Evolutionary conservation across 176 grass and related monocot species (phyloP), one percentile per base, ranked within the genome.

Genomic region (Dendrocalamus sinicus): DNA sequence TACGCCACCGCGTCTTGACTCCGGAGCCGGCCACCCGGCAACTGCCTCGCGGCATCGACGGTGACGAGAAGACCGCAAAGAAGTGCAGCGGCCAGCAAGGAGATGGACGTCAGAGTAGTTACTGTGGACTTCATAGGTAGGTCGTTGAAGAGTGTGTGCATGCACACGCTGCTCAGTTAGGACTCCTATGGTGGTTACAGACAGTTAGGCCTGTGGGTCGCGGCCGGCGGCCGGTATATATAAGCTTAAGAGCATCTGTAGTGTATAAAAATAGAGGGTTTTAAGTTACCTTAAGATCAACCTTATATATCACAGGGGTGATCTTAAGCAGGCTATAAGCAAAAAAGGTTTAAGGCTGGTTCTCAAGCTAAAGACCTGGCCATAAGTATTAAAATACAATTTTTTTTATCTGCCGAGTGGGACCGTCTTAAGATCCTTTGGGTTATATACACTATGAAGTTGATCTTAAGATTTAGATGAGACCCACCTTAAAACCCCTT

Each of bases 41-140:
- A 2, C 22, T 72, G 72, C 47, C 88, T 82, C 2, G 84, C 78
- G 1, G 77, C 71, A 30, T 76, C 44, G 65, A 44, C 71, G 24
- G 84, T 30, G 78, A 67, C 7, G 23, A 64, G 47, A 28, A 24
- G 61, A 28, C 22, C 63, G 63, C 83, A 89, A 23, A 86, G 70
- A 15, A 89, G 53, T 2, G 78, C 45, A 63, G 52, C 20, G 63
- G 66, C 8, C 66, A 86, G 46, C 16, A 82, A 1, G 46, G 71
- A 60, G 44, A 45, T 13, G 83, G 23, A 60, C 14, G 9, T 19
- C 3, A 23, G 79, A 24, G 83, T 32, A 10, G 37, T 22, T 55
- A 9, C 51, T 11, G n/a, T 9, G 63, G 46, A 50, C 87, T 79
- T 79, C 89, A 78, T 90, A 40, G 17, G 47, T 20, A 8, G 10